phyloP scores from a whole-genome alignment of 257 asterid species.

The Solanum medicagineum region DNA sequence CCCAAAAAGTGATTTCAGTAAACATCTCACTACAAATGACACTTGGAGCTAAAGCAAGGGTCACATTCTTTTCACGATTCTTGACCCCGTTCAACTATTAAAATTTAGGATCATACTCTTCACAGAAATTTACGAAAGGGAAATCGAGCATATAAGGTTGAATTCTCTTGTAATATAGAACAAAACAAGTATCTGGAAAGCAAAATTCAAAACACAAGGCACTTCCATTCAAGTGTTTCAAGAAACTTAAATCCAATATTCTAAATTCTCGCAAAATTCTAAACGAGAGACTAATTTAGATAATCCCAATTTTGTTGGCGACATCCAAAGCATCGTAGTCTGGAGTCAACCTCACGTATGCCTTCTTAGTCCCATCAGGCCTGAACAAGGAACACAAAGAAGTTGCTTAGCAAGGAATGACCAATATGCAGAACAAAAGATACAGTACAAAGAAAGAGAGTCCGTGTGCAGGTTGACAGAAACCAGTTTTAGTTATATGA shows the following conservation, averaged over 20 bases:
- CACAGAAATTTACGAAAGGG: background rate
- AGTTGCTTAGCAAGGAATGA: background rate
- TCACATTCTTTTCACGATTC: background rate
- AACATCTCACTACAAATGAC: background rate
- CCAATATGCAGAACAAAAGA: background rate
- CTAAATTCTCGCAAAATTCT: constrained; percentile 4
- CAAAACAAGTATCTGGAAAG: background rate
- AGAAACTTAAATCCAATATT: background rate
- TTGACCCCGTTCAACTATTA: background rate
- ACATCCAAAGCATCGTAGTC: constrained; percentile 53
- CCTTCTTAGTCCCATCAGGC: constrained; percentile 51
- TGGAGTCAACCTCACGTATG: constrained; percentile 48
- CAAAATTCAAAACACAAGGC: constrained; percentile 1
- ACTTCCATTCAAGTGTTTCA: background rate
- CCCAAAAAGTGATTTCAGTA: background rate
- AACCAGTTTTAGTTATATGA: background rate
- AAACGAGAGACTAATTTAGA: constrained; percentile 18
- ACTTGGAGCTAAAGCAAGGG: background rate
- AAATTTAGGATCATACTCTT: background rate
- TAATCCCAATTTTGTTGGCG: constrained; percentile 52
- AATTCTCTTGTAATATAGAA: background rate
- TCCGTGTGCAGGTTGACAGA: background rate
- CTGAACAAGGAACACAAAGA: constrained; percentile 10
- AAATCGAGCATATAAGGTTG: background rate
- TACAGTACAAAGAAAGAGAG: background rate